Base-by-base conservation (phyloP, 1,139 yeast genomes). In the Groenewaldozyma auringiensis region DNA sequence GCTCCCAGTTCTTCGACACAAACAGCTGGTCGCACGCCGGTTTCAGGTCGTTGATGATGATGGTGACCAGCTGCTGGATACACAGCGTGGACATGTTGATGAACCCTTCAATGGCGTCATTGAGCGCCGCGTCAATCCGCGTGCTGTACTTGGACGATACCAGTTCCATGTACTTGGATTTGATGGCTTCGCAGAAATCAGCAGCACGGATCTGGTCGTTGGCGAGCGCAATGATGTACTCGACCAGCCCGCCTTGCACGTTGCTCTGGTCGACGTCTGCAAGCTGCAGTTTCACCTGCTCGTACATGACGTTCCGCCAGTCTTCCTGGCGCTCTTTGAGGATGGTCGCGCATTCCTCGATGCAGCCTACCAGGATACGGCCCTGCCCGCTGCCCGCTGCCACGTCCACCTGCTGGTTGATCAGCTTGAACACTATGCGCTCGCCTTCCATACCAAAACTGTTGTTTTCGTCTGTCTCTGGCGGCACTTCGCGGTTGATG, bases 351-450 rank as follows among this genome's bases (percentile, higher is more conserved):
- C 92, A 85, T 50, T 83, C 81, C 47, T 77, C 81, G 29, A 88
- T 78, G 13, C 87, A 94, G n/a, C 94, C 94, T 8, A 82, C 81
- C 40, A 87, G 70, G 29, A 88, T 84, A 52, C 82, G 76, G 9
- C 92, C 87, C 61, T 85, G 89, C 2, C 88, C 87, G 2, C 94
- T 81, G 36, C 83, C 92, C 0, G 92, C 87, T 0, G 95, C 95
- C 9, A 85, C 94, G 54, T 85, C 95, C n/a, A 88, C 83, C 62
- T 88, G 96, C 60, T 87, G 95, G 31, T 83, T 82, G 50, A 88
- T 78, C 81, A 88, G 84, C 43, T 84, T 78, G 61, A 86, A 80
- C 43, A 87, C 86, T 47, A 79, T 83, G 21, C 82, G 85, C 13
- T 86, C 81, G 4, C 69, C 70, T 52, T 79, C 81, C 47, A 86